Evolutionary conservation across 495 filamentous ascomycete species (phyloP), one percentile per base, ranked within the genome.

Genomic region (Penicillium subrubescens): DNA sequence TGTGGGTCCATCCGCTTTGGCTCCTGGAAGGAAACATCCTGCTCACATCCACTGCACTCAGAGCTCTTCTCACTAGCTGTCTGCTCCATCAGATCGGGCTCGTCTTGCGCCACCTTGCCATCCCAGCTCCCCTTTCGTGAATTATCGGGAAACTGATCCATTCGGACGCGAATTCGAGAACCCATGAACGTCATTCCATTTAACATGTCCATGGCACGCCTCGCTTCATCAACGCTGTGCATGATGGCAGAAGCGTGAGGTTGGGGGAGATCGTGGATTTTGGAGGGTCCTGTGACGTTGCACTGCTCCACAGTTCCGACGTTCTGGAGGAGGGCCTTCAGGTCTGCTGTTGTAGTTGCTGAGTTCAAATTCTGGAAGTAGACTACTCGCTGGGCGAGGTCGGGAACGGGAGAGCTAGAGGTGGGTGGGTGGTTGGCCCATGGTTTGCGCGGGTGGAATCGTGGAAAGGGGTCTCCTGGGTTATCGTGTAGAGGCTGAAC

Each of bases 171-270:
- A 23, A 79, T 74, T 6, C 63, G 73, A 8, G 67, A 61, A 0
- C 72, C 74, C 71, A 74, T 72, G 66, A 78, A 79, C 11, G 56
- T 56, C 41, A 70, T 53, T 8, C 76, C 77, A 63, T 80, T 77
- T 48, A 74, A 71, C 44, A 70, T 65, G 10, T 58, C 56, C 12
- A 75, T 68, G 10, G 70, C 75, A 2, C 70, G 69, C 54, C 74
- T 73, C 31, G 79, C 78, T 27, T 79, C 75, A 0, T 80, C 77
- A n/a, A 60, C 61, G 23, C 62, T 74, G 29, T 58, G 69, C 63
- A 80, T 73, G n/a, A 73, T 77, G 3, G 75, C 64, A 15, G 69
- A 73, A 14, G 72, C 79, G 25, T 71, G 71, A 21, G 65, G 61
- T 27, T 71, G 75, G 58, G 59, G 54, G 15, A 41, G 51, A 7